Evolutionary conservation across 2,329 filamentous ascomycete genomes (phyloP).

Genomic region (Microcyclospora pomicola): DNA sequence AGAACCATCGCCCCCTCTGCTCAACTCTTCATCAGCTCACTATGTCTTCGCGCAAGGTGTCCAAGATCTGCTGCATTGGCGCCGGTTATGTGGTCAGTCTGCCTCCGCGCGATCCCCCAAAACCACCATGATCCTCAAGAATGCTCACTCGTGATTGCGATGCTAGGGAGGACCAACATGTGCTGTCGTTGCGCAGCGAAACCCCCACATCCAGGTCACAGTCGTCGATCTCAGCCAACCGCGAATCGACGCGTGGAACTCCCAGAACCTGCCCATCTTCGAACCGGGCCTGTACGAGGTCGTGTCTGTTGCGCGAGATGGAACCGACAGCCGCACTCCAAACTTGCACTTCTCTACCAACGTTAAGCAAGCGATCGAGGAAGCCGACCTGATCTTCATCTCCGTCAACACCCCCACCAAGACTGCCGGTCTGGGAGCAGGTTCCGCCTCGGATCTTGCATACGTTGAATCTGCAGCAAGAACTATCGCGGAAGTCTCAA

Average conservation of each 20-base stretch:
- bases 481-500: conserved; percentile 53
- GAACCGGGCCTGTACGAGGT: conserved; percentile 59
- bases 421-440: conserved; percentile 52
- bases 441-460: conserved; percentile 58
- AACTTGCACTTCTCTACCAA: conserved; percentile 66
- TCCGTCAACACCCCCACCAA: conserved; percentile 73
- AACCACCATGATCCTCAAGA: neutral
- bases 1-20: too few species aligned
- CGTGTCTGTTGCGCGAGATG: conserved; percentile 46
- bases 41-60: neutral
- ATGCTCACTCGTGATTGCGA: conserved; percentile 6
- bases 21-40: too few species aligned
- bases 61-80: conserved; percentile 57
- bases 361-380: conserved; percentile 44
- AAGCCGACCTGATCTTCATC: conserved; percentile 61
- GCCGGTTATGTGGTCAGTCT: conserved; percentile 58
- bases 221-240: conserved; percentile 57
- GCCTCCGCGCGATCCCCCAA: neutral
- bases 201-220: conserved; percentile 55
- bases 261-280: conserved; percentile 58
- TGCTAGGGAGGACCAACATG: conserved; percentile 56
- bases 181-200: conserved; percentile 59
- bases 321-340: conserved; percentile 33
- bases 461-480: conserved; percentile 56
- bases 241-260: conserved; percentile 61